Evolutionary conservation across 805 yeast genomes (phyloP), one percentile per base, ranked within the genome.

Genomic region (Candida montana): DNA sequence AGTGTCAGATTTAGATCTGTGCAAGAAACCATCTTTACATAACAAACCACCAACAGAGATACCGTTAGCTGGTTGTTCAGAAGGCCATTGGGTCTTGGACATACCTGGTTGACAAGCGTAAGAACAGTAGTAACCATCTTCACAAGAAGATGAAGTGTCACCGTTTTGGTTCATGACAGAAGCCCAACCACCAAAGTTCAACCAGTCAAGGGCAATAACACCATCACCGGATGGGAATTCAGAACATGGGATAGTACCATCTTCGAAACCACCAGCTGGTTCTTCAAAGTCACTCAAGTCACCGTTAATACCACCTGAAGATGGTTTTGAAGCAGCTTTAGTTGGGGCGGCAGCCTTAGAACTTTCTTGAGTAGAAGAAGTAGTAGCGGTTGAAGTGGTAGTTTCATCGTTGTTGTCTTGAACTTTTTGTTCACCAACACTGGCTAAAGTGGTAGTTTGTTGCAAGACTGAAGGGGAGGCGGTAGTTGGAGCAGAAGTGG

Each of bases 81-180:
- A 68, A 49, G 98, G 98, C 95, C 95, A 91, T 73, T 91, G 99
- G 42, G 97, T 88, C 80, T 91, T 91, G 59, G 97, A 87, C 96
- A 88, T 87, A 77, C 98, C 99, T 31, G 96, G 79, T 72, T 89
- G 95, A 74, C 99, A 91, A 47, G 98, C 96, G 68, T 91, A 91
- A 46, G 98, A 91, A 71, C 99, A 91, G 80, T 86, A 88, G 58
- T 77, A 77, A 45, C 97, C 98, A 54, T 90, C 96, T 49, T 70
- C 63, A 74, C 99, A 91, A 35, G 75, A 57, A 36, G 83, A 73
- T 48, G 87, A 75, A 49, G 87, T 79, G 50, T 74, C 69, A 49
- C 75, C 72, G 42, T 67, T 63, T 59, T 74, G 69, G 31, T 61
- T 50, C 59, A 87, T 72, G 56, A 91, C 88, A 40, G 95, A 74